Evolutionary conservation across 2,329 filamentous ascomycete species (phyloP), one percentile per base, ranked within the genome.

Genomic region (Ilyonectria destructans): DNA sequence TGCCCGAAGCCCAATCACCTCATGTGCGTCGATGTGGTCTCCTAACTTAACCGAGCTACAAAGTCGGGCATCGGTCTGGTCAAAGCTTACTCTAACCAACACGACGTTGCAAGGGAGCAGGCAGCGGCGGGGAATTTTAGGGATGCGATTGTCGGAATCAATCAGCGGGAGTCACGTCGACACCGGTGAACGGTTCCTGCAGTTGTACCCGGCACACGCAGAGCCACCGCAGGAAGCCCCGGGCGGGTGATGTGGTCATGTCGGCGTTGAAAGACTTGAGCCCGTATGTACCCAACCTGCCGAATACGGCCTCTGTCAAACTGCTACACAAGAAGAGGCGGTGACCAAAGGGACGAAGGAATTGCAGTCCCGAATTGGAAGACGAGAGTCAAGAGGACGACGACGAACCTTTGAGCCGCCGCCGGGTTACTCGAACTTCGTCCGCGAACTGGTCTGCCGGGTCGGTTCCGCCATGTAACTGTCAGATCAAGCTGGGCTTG

Each of bases 251-350:
- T 21, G 17, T 37, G n/a, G 31, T 55, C 46, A 43, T 21, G n/a
- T 21, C 55, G 26, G 26, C 54, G n/a, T 52, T 43, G 56, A 21
- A 51, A 46, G 37, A 51, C 48, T 43, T 43, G 37, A 54, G 31
- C 51, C 33, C 51, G 37, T 35, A 54, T 61, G 63, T 62, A 62
- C 63, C 58, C 58, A 62, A 26, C 46, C 64, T 54, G 40, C 54
- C 46, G 52, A 59, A 66, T 69, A 63, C 62, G 58, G 66, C 60
- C 15, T 62, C 62, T 68, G 68, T 65, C 57, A 70, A 68, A 69
- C 67, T 67, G 74, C 55, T 71, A 73, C 72, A 75, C 69, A 64
- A 72, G 12, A 62, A 72, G 48, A 52, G 21, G 35, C 37, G 37
- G 58, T 58, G 37, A 21, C 35, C 49, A 45, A 21, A 29, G 10